These are phyloP conservation scores for Lasiodiplodia gonubiensis DNA, from an alignment of 2,329 filamentous ascomycete genomes.

Conservation along the genomic window DNA sequence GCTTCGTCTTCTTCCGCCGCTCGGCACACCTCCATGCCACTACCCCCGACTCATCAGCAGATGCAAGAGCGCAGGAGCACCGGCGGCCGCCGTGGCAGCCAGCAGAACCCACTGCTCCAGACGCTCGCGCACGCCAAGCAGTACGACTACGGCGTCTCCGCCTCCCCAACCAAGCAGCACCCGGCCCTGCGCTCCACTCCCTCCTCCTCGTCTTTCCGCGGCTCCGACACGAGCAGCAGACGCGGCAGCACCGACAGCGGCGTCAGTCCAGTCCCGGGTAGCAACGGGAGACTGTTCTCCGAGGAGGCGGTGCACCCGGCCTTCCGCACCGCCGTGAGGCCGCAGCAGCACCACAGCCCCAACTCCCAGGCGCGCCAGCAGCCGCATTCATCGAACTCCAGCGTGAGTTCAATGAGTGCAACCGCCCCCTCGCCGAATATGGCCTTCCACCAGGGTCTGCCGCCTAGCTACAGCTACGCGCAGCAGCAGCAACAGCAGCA, in stretches of 20 bases:
- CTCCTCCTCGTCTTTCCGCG: not conserved
- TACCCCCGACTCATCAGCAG: not conserved
- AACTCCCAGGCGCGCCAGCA: not conserved
- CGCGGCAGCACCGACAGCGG: slow-evolving; percentile 14
- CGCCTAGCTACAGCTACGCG: not conserved
- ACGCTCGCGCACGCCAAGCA: slow-evolving; percentile 12
- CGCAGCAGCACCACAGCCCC: not conserved
- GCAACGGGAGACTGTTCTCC: not conserved
- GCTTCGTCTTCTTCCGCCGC: not conserved
- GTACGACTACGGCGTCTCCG: not conserved
- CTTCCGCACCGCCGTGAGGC: not conserved
- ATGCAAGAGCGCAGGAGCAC: not conserved
- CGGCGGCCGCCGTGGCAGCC: not conserved
- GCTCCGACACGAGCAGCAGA: not conserved
- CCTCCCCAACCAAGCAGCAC: not conserved
- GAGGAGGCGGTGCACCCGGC: slow-evolving; percentile 17
- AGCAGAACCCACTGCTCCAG: slow-evolving; percentile 5
- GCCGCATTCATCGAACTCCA: not conserved
- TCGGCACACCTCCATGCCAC: too few species aligned
- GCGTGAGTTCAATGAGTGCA: slow-evolving; percentile 8
- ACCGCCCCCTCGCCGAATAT: not conserved
- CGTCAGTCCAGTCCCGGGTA: not conserved
- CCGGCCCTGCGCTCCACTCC: slow-evolving; percentile 9
- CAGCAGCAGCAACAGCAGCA: not conserved
- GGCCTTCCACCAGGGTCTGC: not conserved